Percentiles rank a stretch among this genome's conserved stretches.
Conservation (phyloP, 2,329 filamentous ascomycete species). For the Periconia sp. region DNA sequence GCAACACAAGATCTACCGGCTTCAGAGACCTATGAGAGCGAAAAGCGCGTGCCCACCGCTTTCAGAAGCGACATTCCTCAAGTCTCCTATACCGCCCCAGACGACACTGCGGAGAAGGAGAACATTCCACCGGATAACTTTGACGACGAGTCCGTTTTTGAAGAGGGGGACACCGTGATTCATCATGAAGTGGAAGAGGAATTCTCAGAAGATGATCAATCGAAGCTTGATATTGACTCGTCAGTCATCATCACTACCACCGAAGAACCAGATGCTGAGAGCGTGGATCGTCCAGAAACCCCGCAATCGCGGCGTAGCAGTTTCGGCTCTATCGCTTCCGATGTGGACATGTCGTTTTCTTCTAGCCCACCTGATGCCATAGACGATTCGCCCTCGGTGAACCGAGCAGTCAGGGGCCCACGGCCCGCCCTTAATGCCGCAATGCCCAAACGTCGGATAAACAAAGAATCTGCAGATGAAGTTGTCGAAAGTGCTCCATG, state of each 20-base stretch:
- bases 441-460: conserved; percentile 44
- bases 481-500: conserved; percentile 28
- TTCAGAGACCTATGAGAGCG: not conserved
- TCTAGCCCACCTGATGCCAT: conserved; percentile 32
- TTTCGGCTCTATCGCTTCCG: conserved; percentile 31
- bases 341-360: conserved; percentile 24
- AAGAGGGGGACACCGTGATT: conserved; percentile 39
- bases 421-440: conserved; percentile 47
- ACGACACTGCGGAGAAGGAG: not conserved
- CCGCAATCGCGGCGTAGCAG: conserved; percentile 35
- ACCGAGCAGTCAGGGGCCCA: conserved; percentile 28
- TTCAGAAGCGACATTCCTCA: not conserved
- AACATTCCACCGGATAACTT: conserved; percentile 4
- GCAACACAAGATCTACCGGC: not conserved
- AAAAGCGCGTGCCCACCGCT: not conserved
- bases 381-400: conserved; percentile 41
- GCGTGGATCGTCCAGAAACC: conserved; percentile 28
- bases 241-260: conserved; percentile 19
- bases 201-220: conserved; percentile 1
- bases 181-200: conserved; percentile 28
- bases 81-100: not conserved
- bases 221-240: conserved; percentile 14
- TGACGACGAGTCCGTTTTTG: conserved; percentile 35
- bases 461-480: conserved; percentile 41
- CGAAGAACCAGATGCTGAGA: conserved; percentile 15